phyloP scores from a whole-genome alignment of 2,329 filamentous ascomycete genomes.

The Tolypocladium tundrense region DNA sequence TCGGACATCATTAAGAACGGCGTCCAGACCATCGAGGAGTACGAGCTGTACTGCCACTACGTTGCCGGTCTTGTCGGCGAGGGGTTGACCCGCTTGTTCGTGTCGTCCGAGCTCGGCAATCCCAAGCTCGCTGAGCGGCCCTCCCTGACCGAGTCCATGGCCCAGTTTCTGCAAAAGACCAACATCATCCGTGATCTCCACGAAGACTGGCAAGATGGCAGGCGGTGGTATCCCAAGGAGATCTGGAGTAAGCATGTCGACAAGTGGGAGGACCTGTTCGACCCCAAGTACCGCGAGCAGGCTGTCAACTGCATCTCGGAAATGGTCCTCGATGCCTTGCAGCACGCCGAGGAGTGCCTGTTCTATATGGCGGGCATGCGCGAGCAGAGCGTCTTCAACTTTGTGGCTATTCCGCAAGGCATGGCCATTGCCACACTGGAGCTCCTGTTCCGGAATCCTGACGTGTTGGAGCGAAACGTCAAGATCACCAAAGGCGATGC shows the following conservation, averaged over 20 bases:
- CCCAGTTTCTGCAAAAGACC: slow-evolving; percentile 92
- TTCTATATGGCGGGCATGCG: slow-evolving; percentile 93
- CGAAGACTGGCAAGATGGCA: slow-evolving; percentile 79
- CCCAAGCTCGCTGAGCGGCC: slow-evolving; percentile 69
- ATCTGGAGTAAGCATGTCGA: slow-evolving; percentile 95
- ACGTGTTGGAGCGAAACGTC: slow-evolving; percentile 75
- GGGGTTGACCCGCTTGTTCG: slow-evolving; percentile 81
- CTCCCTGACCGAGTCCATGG: slow-evolving; percentile 88
- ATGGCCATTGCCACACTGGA: slow-evolving; percentile 98
- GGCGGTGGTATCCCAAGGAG: slow-evolving; percentile 90
- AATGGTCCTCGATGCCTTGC: slow-evolving; percentile 85
- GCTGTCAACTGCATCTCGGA: slow-evolving; percentile 83
- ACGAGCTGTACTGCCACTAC: slow-evolving; percentile 96
- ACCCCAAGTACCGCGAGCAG: slow-evolving; percentile 63
- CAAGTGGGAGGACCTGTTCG: slow-evolving; percentile 82
- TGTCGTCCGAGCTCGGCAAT: slow-evolving; percentile 78
- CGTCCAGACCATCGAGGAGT: slow-evolving; percentile 75
- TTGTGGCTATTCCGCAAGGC: slow-evolving; percentile 88
- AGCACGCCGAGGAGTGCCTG: slow-evolving; percentile 84
- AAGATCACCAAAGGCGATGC: slow-evolving; percentile 96
- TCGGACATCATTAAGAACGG: slow-evolving; percentile 71
- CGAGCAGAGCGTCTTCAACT: slow-evolving; percentile 98
- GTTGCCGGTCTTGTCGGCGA: slow-evolving; percentile 98
- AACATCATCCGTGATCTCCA: slow-evolving; percentile 96
- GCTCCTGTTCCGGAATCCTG: slow-evolving; percentile 81